Percentiles rank a stretch among this genome's conserved stretches.
These are phyloP conservation scores for Daldinia loculata DNA, from an alignment of 495 filamentous ascomycete genomes.

Conservation along the genomic window DNA sequence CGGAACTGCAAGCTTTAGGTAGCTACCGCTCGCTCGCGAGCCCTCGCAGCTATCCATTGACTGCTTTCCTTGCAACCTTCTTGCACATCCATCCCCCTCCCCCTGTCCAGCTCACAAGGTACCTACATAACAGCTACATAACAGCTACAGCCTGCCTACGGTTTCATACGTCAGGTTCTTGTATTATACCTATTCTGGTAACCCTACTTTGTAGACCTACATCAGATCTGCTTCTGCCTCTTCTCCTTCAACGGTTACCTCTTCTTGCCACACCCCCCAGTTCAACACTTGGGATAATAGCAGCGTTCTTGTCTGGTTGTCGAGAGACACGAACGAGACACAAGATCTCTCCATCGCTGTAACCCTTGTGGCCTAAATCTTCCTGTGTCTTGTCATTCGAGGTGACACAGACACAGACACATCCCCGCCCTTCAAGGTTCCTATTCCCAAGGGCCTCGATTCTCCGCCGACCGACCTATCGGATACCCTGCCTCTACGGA, in stretches of 20 bases:
- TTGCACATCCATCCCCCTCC: not conserved
- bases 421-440: constrained; percentile 49
- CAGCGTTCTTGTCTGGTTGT: not conserved
- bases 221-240: constrained; percentile 2
- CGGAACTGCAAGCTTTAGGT: constrained; percentile 28
- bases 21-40: constrained; percentile 31
- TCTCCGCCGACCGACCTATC: constrained; percentile 49
- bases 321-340: constrained; percentile 9
- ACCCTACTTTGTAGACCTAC: constrained; percentile 5
- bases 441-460: constrained; percentile 40
- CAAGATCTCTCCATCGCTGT: constrained; percentile 12
- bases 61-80: constrained; percentile 8
- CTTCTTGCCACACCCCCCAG: not conserved
- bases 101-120: constrained; percentile 25
- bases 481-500: constrained; percentile 46
- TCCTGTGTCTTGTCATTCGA: constrained; percentile 37
- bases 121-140: constrained; percentile 35
- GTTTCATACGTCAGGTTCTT: constrained; percentile 19
- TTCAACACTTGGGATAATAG: constrained; percentile 9
- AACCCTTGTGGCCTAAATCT: constrained; percentile 28
- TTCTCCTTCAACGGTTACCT: constrained; percentile 10
- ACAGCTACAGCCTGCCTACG: constrained; percentile 11
- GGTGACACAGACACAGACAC: constrained; percentile 49
- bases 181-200: constrained; percentile 10
- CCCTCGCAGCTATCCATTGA: constrained; percentile 36